phyloP scores from a whole-genome alignment of 257 asterid species.

The Solanum tacnaense region DNA sequence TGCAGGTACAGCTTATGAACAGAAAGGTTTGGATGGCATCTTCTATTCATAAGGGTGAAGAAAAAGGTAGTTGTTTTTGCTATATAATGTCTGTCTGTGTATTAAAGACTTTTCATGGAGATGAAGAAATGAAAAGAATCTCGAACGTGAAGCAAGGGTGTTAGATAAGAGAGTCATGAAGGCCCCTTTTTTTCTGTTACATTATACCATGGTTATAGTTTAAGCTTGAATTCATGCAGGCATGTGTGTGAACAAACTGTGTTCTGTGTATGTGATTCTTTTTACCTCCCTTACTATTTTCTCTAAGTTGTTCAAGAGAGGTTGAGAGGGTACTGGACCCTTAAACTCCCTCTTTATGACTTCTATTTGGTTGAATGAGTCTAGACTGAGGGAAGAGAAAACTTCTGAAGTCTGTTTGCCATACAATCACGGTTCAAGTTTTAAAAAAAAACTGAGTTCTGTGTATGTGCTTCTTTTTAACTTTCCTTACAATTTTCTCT shows the following conservation, averaged over 20 bases:
- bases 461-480: not conserved
- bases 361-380: not conserved
- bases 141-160: not conserved
- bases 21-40: conserved; percentile 95
- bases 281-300: not conserved
- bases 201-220: not conserved
- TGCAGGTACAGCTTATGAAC: conserved; percentile 36
- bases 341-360: not conserved
- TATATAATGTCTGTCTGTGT: not conserved
- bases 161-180: not conserved
- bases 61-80: conserved; percentile 36
- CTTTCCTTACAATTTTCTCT: not conserved
- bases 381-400: not conserved
- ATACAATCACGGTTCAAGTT: not conserved
- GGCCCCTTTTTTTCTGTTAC: not conserved
- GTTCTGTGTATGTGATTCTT: not conserved
- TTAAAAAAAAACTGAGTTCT: not conserved
- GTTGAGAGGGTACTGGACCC: not conserved
- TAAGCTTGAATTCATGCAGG: not conserved
- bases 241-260: not conserved
- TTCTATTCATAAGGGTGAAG: conserved; percentile 88
- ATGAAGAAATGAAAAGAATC: not conserved
- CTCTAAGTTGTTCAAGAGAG: not conserved
- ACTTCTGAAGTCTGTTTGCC: not conserved
- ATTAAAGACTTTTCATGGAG: not conserved